A percentile compares a stretch with the other conserved stretches of the same genome.
Evolutionary conservation across 495 filamentous ascomycete genomes (phyloP).

Genomic region (Lasiosphaeria hispida): DNA sequence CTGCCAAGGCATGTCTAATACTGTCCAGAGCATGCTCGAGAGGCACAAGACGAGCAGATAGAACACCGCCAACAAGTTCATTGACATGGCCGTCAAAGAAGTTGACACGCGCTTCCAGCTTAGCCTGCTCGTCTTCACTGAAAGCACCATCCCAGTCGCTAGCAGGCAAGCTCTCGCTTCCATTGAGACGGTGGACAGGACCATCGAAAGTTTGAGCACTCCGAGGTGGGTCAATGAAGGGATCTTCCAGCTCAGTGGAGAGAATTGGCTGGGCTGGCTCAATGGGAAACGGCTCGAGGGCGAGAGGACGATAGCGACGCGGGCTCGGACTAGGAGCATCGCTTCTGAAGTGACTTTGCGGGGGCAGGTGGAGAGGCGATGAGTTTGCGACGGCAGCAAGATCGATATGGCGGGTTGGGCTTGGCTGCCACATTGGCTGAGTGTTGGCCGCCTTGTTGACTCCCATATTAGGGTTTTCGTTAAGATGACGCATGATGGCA

Average conservation of each 20-base stretch:
- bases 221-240: slow-evolving; percentile 43
- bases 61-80: slow-evolving; percentile 72
- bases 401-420: slow-evolving; percentile 36
- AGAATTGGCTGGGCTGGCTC: slow-evolving; percentile 32
- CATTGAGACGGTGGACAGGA: slow-evolving; percentile 64
- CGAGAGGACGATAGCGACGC: slow-evolving; percentile 49
- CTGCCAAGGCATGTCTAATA: slow-evolving; percentile 67
- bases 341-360: slow-evolving; percentile 57
- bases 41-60: slow-evolving; percentile 72
- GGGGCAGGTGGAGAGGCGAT: slow-evolving; percentile 56
- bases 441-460: slow-evolving; percentile 59
- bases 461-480: slow-evolving; percentile 67
- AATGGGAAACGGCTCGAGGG: slow-evolving; percentile 29
- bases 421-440: slow-evolving; percentile 42
- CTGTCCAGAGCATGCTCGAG: slow-evolving; percentile 71
- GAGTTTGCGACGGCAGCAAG: slow-evolving; percentile 41
- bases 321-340: slow-evolving; percentile 78
- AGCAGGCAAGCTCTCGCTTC: slow-evolving; percentile 59
- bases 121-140: slow-evolving; percentile 76
- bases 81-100: slow-evolving; percentile 91
- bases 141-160: slow-evolving; percentile 93
- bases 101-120: slow-evolving; percentile 64
- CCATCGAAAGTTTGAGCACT: slow-evolving; percentile 47
- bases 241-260: slow-evolving; percentile 46
- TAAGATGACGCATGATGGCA: slow-evolving; percentile 79